Evolutionary conservation across 352 stramenopile species (phyloP).

Genomic region (Pythium diclinum): DNA sequence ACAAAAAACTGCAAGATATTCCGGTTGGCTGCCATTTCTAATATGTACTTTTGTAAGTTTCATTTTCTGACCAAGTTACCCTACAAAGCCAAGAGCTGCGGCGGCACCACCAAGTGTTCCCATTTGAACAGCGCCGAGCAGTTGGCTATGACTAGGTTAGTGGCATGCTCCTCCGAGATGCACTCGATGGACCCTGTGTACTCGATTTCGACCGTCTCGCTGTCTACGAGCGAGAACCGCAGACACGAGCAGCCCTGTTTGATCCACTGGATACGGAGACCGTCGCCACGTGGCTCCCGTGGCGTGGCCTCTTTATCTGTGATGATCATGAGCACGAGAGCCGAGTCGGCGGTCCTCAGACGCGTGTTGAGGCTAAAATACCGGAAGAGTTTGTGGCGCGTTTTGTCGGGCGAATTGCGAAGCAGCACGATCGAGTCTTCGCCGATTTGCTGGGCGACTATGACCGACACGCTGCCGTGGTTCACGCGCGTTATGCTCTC

Average conservation of each 20-base stretch:
- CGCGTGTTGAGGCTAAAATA: slow-evolving; percentile 15
- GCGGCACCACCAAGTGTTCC: neutral
- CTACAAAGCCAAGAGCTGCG: neutral
- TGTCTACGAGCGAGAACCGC: neutral
- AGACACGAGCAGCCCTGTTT: slow-evolving; percentile 13
- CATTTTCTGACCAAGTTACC: neutral
- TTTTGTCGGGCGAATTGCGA: slow-evolving; percentile 14
- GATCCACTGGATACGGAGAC: slow-evolving; percentile 10
- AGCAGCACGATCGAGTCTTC: slow-evolving; percentile 18
- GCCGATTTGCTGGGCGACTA: slow-evolving; percentile 1
- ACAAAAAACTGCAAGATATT: neutral
- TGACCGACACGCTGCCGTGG: slow-evolving; percentile 1
- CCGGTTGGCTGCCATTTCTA: neutral
- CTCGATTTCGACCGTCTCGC: slow-evolving; percentile 12
- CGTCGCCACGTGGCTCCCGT: neutral
- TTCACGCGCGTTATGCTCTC: slow-evolving; percentile 12
- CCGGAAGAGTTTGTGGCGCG: slow-evolving; percentile 1
- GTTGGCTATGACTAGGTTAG: slow-evolving; percentile 9
- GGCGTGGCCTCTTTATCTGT: slow-evolving; percentile 12
- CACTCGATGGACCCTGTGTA: slow-evolving; percentile 14
- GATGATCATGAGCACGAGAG: slow-evolving; percentile 13
- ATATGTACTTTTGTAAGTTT: neutral
- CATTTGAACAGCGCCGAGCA: neutral
- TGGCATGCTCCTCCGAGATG: neutral
- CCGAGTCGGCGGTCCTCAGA: neutral